phyloP scores from a whole-genome alignment of 1,284 basidiomycete species.

The Trametes pubescens region DNA sequence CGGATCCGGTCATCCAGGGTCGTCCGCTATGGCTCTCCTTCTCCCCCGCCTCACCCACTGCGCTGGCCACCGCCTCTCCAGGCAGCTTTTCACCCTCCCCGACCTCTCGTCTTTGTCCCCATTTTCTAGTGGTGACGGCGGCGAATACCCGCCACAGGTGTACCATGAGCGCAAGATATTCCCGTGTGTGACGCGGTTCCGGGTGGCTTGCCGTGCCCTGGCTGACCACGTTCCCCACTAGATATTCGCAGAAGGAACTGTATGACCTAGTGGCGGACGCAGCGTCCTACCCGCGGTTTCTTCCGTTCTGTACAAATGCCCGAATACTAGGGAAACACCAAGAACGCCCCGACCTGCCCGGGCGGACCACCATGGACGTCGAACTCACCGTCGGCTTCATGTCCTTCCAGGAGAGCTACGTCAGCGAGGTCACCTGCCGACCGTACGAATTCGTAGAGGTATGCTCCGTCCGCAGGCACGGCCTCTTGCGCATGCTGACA shows the following conservation, averaged over 20 bases:
- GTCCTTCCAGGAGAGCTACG: constrained; percentile 87
- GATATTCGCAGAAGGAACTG: constrained; percentile 79
- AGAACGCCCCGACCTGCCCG: constrained; percentile 32
- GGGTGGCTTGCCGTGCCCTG: constrained; percentile 15
- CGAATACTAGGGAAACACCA: constrained; percentile 62
- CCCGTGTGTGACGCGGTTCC: constrained; percentile 63
- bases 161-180: constrained; percentile 77
- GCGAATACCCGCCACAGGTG: constrained; percentile 45
- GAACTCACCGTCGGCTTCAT: constrained; percentile 93
- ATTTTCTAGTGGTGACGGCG: constrained; percentile 40
- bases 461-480: constrained; percentile 36
- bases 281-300: constrained; percentile 83
- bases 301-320: constrained; percentile 90
- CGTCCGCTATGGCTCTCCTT: constrained; percentile 31
- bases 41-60: constrained; percentile 30
- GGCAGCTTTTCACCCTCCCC: constrained; percentile 50
- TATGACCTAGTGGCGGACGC: constrained; percentile 92
- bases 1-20: constrained; percentile 6
- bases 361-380: constrained; percentile 65
- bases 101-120: constrained; percentile 52
- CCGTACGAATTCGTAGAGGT: constrained; percentile 85
- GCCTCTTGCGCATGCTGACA: constrained; percentile 3
- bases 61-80: constrained; percentile 23
- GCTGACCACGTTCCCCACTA: constrained; percentile 42
- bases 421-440: constrained; percentile 83